Evolutionary conservation across 2,329 filamentous ascomycete genomes (phyloP), one percentile per base, ranked within the genome.

Genomic region (Sporothrix pallida): DNA sequence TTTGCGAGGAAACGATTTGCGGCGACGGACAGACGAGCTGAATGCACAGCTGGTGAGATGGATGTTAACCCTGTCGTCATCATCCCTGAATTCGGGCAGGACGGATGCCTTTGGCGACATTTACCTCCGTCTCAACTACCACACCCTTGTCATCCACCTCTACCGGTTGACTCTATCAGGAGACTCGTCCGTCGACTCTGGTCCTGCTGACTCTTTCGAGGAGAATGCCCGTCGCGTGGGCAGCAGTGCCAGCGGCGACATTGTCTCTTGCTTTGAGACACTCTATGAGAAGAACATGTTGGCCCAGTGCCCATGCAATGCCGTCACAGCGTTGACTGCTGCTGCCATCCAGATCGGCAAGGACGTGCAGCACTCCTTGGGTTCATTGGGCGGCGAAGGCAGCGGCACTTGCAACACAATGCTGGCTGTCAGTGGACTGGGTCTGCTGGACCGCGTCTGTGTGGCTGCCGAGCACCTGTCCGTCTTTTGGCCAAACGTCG

Each of bases 401-500:
- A 31, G 50, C 17, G 48, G 56, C 8, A 44, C 54, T 3, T 17
- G n/a, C n/a, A 60, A 52, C 1, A 42, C 65, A 1, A 26, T 74
- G 65, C 74, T 75, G 12, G 74, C 72, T 9, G 50, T 75, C 9
- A 70, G 71, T 42, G 31, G 65, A 5, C 72, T 71, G 2, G 56
- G 70, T 31, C 58, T 72, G 13, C 60, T 75, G 23, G 74, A 74
- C 9, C 70, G 74, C 3, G 50, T 69, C n/a, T 75, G 65, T 12
- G 23, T 50, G 3, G 65, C 63, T 1, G 65, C 65, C 42, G 70
- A 72, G 31, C 58, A 71, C 26, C 67, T 75, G 65, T 68, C 56
- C 1, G 58, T 54, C 3, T 75, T 62, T 37, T 75, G 74, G 74
- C 74, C 74, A 58, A 74, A 75, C 9, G 74, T 54, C 1, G 74